Percentiles rank a stretch among this genome's conserved stretches.
These are phyloP conservation scores for Cadophora sp. DNA, from an alignment of 2,329 filamentous ascomycete species.

Conservation along the genomic window DNA sequence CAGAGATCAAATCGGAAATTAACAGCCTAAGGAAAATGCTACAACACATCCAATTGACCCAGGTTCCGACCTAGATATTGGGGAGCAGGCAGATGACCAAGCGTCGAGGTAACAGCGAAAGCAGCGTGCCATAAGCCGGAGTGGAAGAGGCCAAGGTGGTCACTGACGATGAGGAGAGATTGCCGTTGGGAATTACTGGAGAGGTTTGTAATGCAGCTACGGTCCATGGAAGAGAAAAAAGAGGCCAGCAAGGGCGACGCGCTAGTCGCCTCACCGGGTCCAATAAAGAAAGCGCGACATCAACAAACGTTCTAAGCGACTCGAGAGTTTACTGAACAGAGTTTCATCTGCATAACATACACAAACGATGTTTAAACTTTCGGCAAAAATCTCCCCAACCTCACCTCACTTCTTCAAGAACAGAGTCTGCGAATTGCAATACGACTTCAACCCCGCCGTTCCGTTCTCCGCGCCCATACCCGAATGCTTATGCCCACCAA, in stretches of 20 bases:
- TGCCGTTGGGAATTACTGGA: too few relatives aligned
- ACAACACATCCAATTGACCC: neutral
- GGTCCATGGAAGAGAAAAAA: neutral
- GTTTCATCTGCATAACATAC: neutral
- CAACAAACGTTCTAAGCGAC: neutral
- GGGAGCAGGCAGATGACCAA: too few relatives aligned
- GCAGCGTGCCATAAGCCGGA: neutral
- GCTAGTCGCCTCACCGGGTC: neutral
- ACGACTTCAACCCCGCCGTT: neutral
- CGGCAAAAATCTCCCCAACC: neutral
- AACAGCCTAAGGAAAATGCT: neutral
- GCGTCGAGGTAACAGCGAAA: neutral
- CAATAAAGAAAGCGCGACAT: neutral
- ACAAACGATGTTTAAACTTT: neutral
- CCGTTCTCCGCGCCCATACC: constrained; percentile 39
- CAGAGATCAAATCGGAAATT: neutral
- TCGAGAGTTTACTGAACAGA: neutral
- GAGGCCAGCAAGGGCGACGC: neutral
- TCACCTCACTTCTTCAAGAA: constrained; percentile 7
- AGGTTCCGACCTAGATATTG: neutral
- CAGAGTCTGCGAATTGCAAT: constrained; percentile 1
- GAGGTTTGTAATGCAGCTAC: too few relatives aligned
- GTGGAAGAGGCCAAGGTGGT: neutral
- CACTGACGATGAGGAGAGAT: neutral
- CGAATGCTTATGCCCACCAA: constrained; percentile 44